phyloP scores from a whole-genome alignment of 495 filamentous ascomycete genomes.

The Podospora australis region DNA sequence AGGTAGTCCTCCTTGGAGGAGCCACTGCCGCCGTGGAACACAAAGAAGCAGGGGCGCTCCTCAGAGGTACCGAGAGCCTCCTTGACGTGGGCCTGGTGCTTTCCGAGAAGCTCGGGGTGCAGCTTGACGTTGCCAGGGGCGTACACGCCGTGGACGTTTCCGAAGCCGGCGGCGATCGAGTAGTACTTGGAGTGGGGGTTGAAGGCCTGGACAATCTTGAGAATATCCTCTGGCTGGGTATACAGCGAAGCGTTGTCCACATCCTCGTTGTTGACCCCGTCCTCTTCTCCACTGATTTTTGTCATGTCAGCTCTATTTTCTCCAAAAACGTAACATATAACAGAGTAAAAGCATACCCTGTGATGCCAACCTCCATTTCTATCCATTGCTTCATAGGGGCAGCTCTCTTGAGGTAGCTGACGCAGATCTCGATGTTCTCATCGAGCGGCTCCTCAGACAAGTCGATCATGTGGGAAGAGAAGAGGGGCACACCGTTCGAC shows the following conservation, averaged over 20 bases:
- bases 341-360: too few species aligned
- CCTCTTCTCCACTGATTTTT: too few species aligned
- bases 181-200: constrained; percentile 83
- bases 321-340: too few species aligned
- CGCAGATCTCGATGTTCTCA: constrained; percentile 85
- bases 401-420: constrained; percentile 81
- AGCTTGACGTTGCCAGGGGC: constrained; percentile 96
- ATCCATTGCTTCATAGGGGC: constrained; percentile 97
- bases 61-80: constrained; percentile 57
- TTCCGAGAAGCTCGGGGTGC: constrained; percentile 84
- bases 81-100: constrained; percentile 89
- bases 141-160: constrained; percentile 98
- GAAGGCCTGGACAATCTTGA: constrained; percentile 72
- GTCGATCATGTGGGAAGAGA: constrained; percentile 97
- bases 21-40: constrained; percentile 97
- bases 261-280: too few species aligned
- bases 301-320: constrained; percentile 61
- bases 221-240: constrained; percentile 95
- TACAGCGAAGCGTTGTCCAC: constrained; percentile 96
- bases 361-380: constrained; percentile 71
- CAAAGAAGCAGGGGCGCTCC: constrained; percentile 91
- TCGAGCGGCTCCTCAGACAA: constrained; percentile 79
- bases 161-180: constrained; percentile 93
- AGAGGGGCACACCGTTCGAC: constrained; percentile 84
- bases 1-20: constrained; percentile 81